Conservation (phyloP, 345 rosid species). For the Aethionema arabicum region DNA sequence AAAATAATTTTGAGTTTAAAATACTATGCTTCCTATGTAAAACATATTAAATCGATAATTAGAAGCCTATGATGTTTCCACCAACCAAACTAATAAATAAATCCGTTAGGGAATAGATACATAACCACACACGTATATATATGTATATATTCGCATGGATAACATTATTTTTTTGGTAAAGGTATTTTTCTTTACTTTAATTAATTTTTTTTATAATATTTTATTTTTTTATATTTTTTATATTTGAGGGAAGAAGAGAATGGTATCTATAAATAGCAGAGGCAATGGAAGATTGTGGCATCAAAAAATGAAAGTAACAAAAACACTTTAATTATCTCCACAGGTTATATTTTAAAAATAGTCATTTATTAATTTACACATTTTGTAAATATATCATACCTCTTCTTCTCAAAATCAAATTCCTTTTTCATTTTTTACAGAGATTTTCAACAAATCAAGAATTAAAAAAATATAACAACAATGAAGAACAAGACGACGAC, state of each 20-base stretch:
- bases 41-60: too few species aligned
- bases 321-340: slow-evolving; percentile 1
- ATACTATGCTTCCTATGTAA: too few species aligned
- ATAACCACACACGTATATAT: slow-evolving; percentile 5
- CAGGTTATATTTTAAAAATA: slow-evolving; percentile 19
- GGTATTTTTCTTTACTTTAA: neutral
- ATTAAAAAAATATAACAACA: slow-evolving; percentile 1
- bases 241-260: neutral
- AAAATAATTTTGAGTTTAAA: too few species aligned
- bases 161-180: neutral
- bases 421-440: slow-evolving; percentile 10
- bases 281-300: slow-evolving; percentile 15
- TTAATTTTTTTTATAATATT: slow-evolving; percentile 4
- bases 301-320: slow-evolving; percentile 23
- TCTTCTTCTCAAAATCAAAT: slow-evolving; percentile 4
- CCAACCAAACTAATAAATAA: too few species aligned
- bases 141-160: slow-evolving; percentile 12
- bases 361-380: slow-evolving; percentile 2
- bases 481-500: slow-evolving; percentile 12
- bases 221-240: neutral
- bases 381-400: neutral
- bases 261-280: slow-evolving; percentile 29
- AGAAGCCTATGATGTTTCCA: too few species aligned
- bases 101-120: neutral
- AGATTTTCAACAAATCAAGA: slow-evolving; percentile 21